Conservation (phyloP, 345 rosid species). For the Sisymbrium altissimum region DNA sequence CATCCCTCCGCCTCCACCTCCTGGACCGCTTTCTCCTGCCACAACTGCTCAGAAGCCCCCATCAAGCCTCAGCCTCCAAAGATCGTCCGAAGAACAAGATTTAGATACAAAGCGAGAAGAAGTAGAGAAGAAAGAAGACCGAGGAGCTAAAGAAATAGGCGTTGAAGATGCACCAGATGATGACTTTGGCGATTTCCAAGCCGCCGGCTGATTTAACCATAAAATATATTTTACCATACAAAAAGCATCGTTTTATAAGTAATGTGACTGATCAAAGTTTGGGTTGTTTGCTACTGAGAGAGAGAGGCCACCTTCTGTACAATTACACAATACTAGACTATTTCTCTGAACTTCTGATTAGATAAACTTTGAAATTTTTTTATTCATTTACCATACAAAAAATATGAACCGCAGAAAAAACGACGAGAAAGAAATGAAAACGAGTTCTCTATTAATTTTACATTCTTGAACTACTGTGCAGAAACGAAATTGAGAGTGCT, state of each 20-base stretch:
- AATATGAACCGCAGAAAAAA: neutral
- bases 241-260: constrained; percentile 26
- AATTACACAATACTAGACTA: constrained; percentile 19
- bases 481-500: constrained; percentile 9
- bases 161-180: constrained; percentile 61
- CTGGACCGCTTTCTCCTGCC: constrained; percentile 58
- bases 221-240: constrained; percentile 9
- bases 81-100: constrained; percentile 23
- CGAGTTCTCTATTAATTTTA: neutral
- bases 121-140: constrained; percentile 27
- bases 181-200: constrained; percentile 98
- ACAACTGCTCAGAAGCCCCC: constrained; percentile 41
- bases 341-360: constrained; percentile 17
- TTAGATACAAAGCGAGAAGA: constrained; percentile 34
- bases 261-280: constrained; percentile 21
- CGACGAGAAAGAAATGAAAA: neutral
- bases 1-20: constrained; percentile 87
- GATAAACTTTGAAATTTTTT: neutral
- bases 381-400: neutral
- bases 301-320: constrained; percentile 1
- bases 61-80: constrained; percentile 33
- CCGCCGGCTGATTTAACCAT: constrained; percentile 46
- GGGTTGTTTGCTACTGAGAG: constrained; percentile 13
- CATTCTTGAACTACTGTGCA: neutral
- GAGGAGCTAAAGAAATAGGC: constrained; percentile 32